These are phyloP conservation scores for Yamagishiella unicocca DNA, from an alignment of 139 green algal genomes.

Conservation along the genomic window DNA sequence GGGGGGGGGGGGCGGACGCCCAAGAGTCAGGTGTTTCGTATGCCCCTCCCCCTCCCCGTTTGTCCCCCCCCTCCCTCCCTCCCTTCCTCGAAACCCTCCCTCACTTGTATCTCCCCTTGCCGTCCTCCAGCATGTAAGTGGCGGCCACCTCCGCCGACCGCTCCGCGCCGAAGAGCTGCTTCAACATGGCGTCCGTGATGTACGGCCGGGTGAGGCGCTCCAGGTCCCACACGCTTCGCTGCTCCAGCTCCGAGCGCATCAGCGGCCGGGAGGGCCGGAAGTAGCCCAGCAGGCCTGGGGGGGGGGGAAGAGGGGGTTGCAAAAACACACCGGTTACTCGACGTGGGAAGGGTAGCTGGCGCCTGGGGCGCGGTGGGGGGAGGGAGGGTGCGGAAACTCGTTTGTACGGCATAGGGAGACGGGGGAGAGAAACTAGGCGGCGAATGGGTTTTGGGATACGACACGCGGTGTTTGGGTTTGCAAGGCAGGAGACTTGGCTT, in stretches of 20 bases:
- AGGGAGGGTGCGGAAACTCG: neutral
- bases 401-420: too few relatives aligned
- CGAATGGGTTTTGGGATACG: too few relatives aligned
- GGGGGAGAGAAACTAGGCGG: too few relatives aligned
- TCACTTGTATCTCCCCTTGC: constrained; percentile 42
- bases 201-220: constrained; percentile 72
- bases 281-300: constrained; percentile 81
- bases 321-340: too few relatives aligned
- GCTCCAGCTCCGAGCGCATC: constrained; percentile 85
- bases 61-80: neutral
- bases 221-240: constrained; percentile 90
- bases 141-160: constrained; percentile 65
- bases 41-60: neutral
- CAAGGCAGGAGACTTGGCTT: too few relatives aligned
- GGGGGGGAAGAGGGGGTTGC: neutral
- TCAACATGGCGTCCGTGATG: constrained; percentile 49
- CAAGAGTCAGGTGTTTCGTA: too few relatives aligned
- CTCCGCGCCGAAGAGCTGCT: constrained; percentile 71
- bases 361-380: too few relatives aligned
- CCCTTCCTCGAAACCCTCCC: neutral
- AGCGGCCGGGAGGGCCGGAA: constrained; percentile 90
- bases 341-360: too few relatives aligned
- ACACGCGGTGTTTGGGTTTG: too few relatives aligned
- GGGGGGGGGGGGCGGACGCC: too few relatives aligned
- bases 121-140: constrained; percentile 71